Evolutionary conservation across 2,329 filamentous ascomycete genomes (phyloP).

Genomic region (Dactylellina leptospora): DNA sequence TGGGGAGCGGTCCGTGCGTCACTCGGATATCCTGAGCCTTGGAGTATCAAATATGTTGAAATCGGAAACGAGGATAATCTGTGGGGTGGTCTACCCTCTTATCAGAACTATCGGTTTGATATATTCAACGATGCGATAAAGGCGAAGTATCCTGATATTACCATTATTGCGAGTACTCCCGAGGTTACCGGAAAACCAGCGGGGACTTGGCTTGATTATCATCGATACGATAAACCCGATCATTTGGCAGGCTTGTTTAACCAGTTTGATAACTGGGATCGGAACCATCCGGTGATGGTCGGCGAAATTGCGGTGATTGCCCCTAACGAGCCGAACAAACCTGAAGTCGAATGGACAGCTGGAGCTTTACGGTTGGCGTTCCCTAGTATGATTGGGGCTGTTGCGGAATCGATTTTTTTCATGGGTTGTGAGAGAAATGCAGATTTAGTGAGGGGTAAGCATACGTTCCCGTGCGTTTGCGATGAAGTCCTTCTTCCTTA

Average conservation of each 20-base stretch:
- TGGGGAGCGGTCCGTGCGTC: slow-evolving; percentile 69
- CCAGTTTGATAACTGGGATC: slow-evolving; percentile 66
- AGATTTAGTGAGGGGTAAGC: slow-evolving; percentile 67
- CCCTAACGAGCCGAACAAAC: slow-evolving; percentile 61
- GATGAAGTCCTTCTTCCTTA: slow-evolving; percentile 11
- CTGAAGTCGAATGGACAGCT: slow-evolving; percentile 61
- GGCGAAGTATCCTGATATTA: slow-evolving; percentile 65
- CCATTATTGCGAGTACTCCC: slow-evolving; percentile 65
- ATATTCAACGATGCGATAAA: slow-evolving; percentile 68
- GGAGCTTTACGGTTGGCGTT: slow-evolving; percentile 63
- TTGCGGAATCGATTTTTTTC: slow-evolving; percentile 72
- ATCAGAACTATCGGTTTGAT: slow-evolving; percentile 66
- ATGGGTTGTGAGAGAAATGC: slow-evolving; percentile 73
- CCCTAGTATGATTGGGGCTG: slow-evolving; percentile 69
- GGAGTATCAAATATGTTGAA: slow-evolving; percentile 70
- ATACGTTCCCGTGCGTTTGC: slow-evolving; percentile 61
- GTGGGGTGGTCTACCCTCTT: slow-evolving; percentile 63
- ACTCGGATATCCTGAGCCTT: slow-evolving; percentile 71
- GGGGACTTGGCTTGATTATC: slow-evolving; percentile 64
- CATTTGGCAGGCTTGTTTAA: slow-evolving; percentile 65
- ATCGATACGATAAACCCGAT: slow-evolving; percentile 66
- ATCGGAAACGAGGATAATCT: slow-evolving; percentile 75
- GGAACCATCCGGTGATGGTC: slow-evolving; percentile 59
- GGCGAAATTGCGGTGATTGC: slow-evolving; percentile 67
- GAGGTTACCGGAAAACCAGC: slow-evolving; percentile 57